Evolutionary conservation across 2,329 filamentous ascomycete species (phyloP).

Genomic region (Geosmithia putterillii): DNA sequence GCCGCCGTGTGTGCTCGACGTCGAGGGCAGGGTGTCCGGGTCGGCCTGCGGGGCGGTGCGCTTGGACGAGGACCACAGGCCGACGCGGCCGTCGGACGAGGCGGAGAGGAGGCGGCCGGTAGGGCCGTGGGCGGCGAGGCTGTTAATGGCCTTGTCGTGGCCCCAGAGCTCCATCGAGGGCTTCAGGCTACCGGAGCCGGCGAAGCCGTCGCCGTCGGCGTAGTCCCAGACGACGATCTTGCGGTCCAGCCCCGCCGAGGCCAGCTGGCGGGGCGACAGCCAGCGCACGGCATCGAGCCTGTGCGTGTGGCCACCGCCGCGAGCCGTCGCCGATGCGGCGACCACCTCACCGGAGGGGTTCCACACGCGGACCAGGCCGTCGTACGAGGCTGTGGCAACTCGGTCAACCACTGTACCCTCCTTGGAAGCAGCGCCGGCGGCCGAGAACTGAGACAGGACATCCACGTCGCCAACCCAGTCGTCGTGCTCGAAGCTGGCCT

Average conservation of each 20-base stretch:
- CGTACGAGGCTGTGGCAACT: constrained; percentile 87
- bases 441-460: constrained; percentile 57
- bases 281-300: constrained; percentile 77
- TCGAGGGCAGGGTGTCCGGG: constrained; percentile 53
- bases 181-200: constrained; percentile 49
- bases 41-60: constrained; percentile 64
- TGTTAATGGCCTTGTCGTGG: constrained; percentile 63
- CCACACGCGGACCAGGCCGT: constrained; percentile 83
- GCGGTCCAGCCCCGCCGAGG: constrained; percentile 72
- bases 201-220: constrained; percentile 48
- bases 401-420: constrained; percentile 23
- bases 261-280: constrained; percentile 65
- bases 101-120: constrained; percentile 75
- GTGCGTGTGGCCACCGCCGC: constrained; percentile 61
- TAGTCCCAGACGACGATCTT: constrained; percentile 89
- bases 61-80: constrained; percentile 80
- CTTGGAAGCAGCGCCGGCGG: constrained; percentile 32
- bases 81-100: constrained; percentile 70
- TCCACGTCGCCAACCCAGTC: constrained; percentile 92
- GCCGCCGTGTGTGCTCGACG: constrained; percentile 39
- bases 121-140: constrained; percentile 59
- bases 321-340: constrained; percentile 57
- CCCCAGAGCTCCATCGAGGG: constrained; percentile 74
- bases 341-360: constrained; percentile 77
- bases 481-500: constrained; percentile 90